A percentile compares a stretch with the other conserved stretches of the same genome.
These are phyloP conservation scores for Orbilia oligospora DNA, from an alignment of 2,329 filamentous ascomycete genomes.

Conservation along the genomic window DNA sequence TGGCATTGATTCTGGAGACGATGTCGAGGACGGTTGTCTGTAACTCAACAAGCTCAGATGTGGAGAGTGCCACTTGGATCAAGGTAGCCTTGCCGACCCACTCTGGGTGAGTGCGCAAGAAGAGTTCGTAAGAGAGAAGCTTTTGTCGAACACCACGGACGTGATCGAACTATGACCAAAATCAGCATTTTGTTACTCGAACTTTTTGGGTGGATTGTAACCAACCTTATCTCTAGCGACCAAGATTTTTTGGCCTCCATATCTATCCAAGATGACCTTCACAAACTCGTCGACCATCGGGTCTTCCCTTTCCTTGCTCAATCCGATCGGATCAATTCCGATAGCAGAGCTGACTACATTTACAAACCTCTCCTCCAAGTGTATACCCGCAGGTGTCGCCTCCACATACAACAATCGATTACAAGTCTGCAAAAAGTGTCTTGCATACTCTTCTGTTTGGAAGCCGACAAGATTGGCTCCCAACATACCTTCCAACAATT, in stretches of 20 bases:
- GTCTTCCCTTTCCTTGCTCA: constrained; percentile 79
- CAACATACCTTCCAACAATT: constrained; percentile 91
- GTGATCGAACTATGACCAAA: constrained; percentile 76
- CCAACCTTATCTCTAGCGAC: constrained; percentile 85
- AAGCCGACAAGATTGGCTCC: constrained; percentile 94
- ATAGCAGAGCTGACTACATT: constrained; percentile 89
- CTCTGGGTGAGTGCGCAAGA: constrained; percentile 92
- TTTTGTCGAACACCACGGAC: constrained; percentile 95
- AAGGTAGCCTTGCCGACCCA: constrained; percentile 86
- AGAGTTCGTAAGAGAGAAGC: constrained; percentile 90
- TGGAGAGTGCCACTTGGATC: constrained; percentile 93
- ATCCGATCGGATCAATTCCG: constrained; percentile 86
- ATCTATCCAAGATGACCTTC: constrained; percentile 82
- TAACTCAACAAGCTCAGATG: constrained; percentile 87
- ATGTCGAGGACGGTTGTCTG: constrained; percentile 93
- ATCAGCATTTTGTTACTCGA: constrained; percentile 1
- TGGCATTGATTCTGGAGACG: constrained; percentile 92
- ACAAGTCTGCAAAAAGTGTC: constrained; percentile 96
- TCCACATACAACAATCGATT: constrained; percentile 92
- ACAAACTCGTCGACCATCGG: constrained; percentile 84
- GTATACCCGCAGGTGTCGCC: constrained; percentile 86
- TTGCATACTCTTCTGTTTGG: constrained; percentile 91
- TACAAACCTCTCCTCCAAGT: constrained; percentile 92
- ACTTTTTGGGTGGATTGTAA: too few relatives aligned
- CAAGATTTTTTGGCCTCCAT: constrained; percentile 89